Evolutionary conservation across 2,329 filamentous ascomycete species (phyloP).

Genomic region (Monilinia fructigena): DNA sequence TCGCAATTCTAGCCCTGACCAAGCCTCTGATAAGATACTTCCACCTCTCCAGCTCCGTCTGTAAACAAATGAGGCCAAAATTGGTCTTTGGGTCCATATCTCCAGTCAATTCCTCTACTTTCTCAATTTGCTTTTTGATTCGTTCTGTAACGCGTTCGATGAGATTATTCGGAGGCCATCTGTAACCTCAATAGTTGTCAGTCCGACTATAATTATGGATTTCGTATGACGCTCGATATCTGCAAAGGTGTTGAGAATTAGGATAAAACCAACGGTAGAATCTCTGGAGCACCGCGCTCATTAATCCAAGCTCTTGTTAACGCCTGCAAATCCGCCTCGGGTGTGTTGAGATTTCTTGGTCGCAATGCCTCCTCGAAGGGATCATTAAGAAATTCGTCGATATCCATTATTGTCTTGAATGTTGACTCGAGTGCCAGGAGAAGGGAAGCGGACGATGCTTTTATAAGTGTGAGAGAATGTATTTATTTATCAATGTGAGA

Average conservation of each 20-base stretch:
- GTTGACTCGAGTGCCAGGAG: background rate
- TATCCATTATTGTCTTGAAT: slow-evolving; percentile 5
- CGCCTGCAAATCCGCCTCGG: slow-evolving; percentile 70
- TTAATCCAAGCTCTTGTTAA: slow-evolving; percentile 91
- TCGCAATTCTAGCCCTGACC: slow-evolving; percentile 23
- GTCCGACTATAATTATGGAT: background rate
- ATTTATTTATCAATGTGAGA: background rate
- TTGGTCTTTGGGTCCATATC: slow-evolving; percentile 88
- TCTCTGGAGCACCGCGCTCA: slow-evolving; percentile 83
- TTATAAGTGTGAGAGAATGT: background rate
- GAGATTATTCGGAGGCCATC: slow-evolving; percentile 67
- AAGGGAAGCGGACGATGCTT: background rate
- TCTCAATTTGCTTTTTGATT: slow-evolving; percentile 67
- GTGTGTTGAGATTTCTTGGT: slow-evolving; percentile 64
- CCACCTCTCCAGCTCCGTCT: slow-evolving; percentile 92
- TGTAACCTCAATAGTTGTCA: slow-evolving; percentile 36
- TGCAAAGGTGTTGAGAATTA: slow-evolving; percentile 15
- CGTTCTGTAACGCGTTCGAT: slow-evolving; percentile 79
- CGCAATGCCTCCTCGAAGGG: slow-evolving; percentile 36
- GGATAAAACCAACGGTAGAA: slow-evolving; percentile 64
- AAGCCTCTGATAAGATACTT: slow-evolving; percentile 70
- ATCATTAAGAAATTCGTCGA: slow-evolving; percentile 53
- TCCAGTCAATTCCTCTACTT: slow-evolving; percentile 73
- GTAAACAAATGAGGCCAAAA: slow-evolving; percentile 89
- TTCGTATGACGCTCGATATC: slow-evolving; percentile 2